Base-by-base conservation (phyloP, 2,329 filamentous ascomycete genomes). In the Blastomyces gilchristii region DNA sequence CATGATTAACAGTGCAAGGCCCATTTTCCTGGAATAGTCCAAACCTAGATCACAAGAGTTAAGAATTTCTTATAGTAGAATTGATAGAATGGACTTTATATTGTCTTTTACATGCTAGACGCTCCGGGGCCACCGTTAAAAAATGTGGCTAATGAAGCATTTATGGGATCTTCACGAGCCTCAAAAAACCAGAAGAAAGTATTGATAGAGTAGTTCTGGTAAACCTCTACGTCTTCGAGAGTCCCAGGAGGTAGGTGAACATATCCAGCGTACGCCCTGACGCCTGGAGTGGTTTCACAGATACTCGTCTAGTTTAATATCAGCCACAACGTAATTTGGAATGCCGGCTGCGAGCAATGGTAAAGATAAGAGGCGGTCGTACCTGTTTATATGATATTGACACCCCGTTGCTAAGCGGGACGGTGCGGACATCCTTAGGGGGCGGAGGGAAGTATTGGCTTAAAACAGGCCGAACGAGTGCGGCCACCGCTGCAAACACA, bases 171-270 rank as follows among this genome's bases (percentile, higher is more conserved):
- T 60, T 82, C 77, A 8, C 82, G 77, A 7, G 84, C 77, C 67
- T 86, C 83, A 67, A 87, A 82, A 69, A 85, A 87, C 83, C 84
- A 85, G 73, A 87, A 87, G 72, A 86, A 87, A 59, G 82, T 85
- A 69, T 85, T 85, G 67, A 85, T 84, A 1, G 80, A 77, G 67
- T 85, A 85, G 63, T 82, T 71, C 67, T 84, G 82, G 45, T 73
- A 68, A 34, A 76, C 74, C 43, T 70, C 66, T 4, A 77, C 66
- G 58, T 80, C 72, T 39, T 71, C 67, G 54, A 78, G 67, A 1
- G 78, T 74, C 37, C 76, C 76, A 2, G 79, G 77, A 1, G 82
- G 82, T 3, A 86, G 76, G 70, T 83, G 80, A 16, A 86, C 80
- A 66, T 85, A 86, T 43, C 84, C 84, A 0, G 81, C 80, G 72